phyloP scores from a whole-genome alignment of 331 rosid genomes.

The Malus hybrid region DNA sequence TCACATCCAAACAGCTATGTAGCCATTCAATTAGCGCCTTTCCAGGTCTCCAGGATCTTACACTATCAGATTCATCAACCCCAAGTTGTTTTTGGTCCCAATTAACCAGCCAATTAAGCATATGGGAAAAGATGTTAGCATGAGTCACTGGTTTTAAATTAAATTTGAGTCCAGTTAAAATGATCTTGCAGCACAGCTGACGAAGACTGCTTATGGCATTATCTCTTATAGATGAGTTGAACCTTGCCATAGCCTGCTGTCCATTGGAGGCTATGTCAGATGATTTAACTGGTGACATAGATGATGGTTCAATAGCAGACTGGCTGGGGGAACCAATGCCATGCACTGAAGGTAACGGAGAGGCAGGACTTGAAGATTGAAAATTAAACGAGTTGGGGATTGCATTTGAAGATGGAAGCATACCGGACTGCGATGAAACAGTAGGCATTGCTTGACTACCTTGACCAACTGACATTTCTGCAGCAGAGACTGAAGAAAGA shows the following conservation, averaged over 20 bases:
- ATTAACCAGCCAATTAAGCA: conserved; percentile 95
- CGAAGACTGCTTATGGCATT: conserved; percentile 88
- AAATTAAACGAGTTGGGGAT: conserved; percentile 54
- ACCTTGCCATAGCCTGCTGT: conserved; percentile 50
- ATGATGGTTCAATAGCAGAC: conserved; percentile 53
- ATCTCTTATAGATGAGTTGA: conserved; percentile 52
- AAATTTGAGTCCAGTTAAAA: conserved; percentile 73
- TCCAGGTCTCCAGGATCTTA: conserved; percentile 73
- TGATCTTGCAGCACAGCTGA: conserved; percentile 93
- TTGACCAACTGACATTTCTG: conserved; percentile 71
- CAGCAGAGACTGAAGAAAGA: conserved; percentile 67
- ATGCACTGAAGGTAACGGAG: conserved; percentile 77
- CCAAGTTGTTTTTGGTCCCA: conserved; percentile 90
- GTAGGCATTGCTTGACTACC: conserved; percentile 54
- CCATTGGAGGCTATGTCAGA: conserved; percentile 56
- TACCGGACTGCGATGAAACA: conserved; percentile 68
- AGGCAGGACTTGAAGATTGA: conserved; percentile 85
- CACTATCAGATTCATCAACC: conserved; percentile 52
- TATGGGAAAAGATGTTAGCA: conserved; percentile 74
- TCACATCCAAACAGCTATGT: conserved; percentile 96
- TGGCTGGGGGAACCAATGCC: conserved; percentile 89
- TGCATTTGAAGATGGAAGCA: conserved; percentile 52
- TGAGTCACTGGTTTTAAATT: conserved; percentile 75
- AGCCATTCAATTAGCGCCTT: conserved; percentile 88
- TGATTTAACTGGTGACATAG: conserved; percentile 79